Base-by-base conservation (phyloP, 345 rosid species). In the Orychophragmus violaceus region DNA sequence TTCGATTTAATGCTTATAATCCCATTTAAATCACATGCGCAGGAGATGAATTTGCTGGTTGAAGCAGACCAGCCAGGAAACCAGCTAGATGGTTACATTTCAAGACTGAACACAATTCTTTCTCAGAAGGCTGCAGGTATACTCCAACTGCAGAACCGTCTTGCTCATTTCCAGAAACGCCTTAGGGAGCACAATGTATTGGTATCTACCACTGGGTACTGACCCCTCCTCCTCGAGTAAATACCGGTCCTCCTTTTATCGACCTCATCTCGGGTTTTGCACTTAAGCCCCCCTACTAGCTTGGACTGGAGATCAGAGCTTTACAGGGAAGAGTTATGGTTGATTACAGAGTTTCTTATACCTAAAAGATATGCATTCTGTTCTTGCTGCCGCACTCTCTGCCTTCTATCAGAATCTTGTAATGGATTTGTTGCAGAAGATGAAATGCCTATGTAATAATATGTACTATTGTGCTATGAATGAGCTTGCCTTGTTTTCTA, bases 41-140 rank as follows among this genome's bases (percentile, higher is more conserved):
- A 94, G 99, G 99, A 94, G 83, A 94, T 94, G 99, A 85, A 84
- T 74, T 76, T 94, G 36, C 74, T 94, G 69, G 96, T 85, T 29
- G 92, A 84, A 81, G 97, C 96, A 53, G 97, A 94, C 80, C 96
- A 88, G 73, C 99, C 97, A 0, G 99, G 99, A 61, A 90, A 94
- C 74, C 97, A 90, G 71, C 84, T 90, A 16, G 97, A 90, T 28
- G 86, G 79, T 62, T 94, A 94, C 62, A 68, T 94, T 12, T 75
- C 89, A 1, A 85, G 84, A 75, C 65, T 93, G 80, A 83, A 84
- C 71, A 73, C 77, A 53, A 81, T 93, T 74, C 96, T 93, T 28
- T 82, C 94, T 55, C 96, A 85, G 76, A 90, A 93, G 81, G 91
- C 96, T 36, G 90, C 90, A 2, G 96, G 97, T 36, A 93, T 93